These are phyloP conservation scores for Suillus fuscotomentosus DNA, from an alignment of 768 basidiomycete species.

Conservation along the genomic window DNA sequence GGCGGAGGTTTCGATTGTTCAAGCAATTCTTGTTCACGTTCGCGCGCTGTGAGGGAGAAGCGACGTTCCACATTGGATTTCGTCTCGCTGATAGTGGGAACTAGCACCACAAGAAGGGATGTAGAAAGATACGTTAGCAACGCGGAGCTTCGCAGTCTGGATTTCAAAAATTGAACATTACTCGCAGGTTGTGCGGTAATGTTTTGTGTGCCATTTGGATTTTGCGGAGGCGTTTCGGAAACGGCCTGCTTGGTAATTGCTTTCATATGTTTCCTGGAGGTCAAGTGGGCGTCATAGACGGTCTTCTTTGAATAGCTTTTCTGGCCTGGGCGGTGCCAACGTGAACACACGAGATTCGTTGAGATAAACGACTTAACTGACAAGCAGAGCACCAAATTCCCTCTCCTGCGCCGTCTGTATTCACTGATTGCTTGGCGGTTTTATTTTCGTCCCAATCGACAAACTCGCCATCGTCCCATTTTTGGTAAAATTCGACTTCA, in stretches of 20 bases:
- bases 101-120: slow-evolving; percentile 62
- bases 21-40: slow-evolving; percentile 90
- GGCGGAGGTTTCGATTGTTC: slow-evolving; percentile 62
- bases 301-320: slow-evolving; percentile 96
- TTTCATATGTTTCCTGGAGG: slow-evolving; percentile 95
- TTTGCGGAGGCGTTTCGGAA: slow-evolving; percentile 32
- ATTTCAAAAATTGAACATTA: slow-evolving; percentile 29
- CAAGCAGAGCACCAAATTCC: slow-evolving; percentile 95
- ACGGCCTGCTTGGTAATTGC: slow-evolving; percentile 72
- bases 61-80: slow-evolving; percentile 96
- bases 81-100: slow-evolving; percentile 76
- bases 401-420: slow-evolving; percentile 46
- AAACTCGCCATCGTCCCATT: slow-evolving; percentile 79
- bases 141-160: slow-evolving; percentile 64
- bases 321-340: slow-evolving; percentile 58
- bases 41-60: slow-evolving; percentile 95
- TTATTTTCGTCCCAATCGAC: slow-evolving; percentile 65
- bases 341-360: slow-evolving; percentile 6
- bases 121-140: slow-evolving; percentile 69
- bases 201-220: slow-evolving; percentile 31
- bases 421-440: slow-evolving; percentile 35
- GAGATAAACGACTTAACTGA: slow-evolving; percentile 42
- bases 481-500: slow-evolving; percentile 66
- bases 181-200: slow-evolving; percentile 33
- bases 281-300: slow-evolving; percentile 94